These are phyloP conservation scores for Chenopodium berlandieri DNA, from an alignment of 148 eudicot species.

Conservation along the genomic window DNA sequence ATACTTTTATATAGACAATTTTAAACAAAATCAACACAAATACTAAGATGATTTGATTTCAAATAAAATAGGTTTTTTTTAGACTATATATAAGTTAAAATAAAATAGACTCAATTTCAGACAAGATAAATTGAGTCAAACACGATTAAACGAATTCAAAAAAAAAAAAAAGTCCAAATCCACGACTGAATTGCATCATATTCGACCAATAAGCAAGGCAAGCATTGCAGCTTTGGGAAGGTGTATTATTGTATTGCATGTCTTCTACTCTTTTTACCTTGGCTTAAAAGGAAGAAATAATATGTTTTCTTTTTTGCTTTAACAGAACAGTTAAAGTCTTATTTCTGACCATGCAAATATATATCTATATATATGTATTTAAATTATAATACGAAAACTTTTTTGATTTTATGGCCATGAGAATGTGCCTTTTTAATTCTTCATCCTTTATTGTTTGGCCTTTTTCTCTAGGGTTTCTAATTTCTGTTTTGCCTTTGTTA, in stretches of 20 bases:
- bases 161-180: background rate
- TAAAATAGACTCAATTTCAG: too few species aligned
- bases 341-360: background rate
- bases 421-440: background rate
- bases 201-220: conserved; percentile 6
- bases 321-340: background rate
- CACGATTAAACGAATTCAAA: too few species aligned
- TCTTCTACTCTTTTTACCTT: background rate
- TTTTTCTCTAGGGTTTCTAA: background rate
- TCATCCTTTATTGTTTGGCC: conserved; percentile 4
- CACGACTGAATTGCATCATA: background rate
- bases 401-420: background rate
- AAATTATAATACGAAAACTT: too few species aligned
- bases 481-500: background rate
- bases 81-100: too few species aligned
- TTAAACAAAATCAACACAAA: too few species aligned
- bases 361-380: too few species aligned
- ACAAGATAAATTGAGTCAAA: too few species aligned
- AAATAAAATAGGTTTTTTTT: too few species aligned
- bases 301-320: too few species aligned
- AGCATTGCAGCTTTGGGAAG: conserved; percentile 14
- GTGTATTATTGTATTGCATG: conserved; percentile 5
- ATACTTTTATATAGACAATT: too few species aligned
- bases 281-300: background rate
- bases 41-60: too few species aligned